Percentiles rank a stretch among this genome's conserved stretches.
Evolutionary conservation across 148 eudicot species (phyloP).

Genomic region (Limonium bicolor): DNA sequence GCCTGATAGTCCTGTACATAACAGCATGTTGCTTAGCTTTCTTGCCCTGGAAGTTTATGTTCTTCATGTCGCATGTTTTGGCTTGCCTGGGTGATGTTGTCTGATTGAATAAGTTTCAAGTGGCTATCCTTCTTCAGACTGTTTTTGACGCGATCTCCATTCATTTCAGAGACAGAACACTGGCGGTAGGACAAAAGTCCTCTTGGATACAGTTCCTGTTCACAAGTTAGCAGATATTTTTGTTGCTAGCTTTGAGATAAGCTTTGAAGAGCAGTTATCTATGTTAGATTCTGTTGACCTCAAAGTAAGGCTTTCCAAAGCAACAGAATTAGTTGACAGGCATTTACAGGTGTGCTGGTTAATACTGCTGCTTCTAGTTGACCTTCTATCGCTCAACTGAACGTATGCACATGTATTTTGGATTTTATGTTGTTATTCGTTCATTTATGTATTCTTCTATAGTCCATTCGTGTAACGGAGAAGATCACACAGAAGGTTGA

Average conservation of each 20-base stretch:
- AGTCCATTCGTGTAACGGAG: constrained; percentile 99
- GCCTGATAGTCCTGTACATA: not conserved
- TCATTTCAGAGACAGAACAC: constrained; percentile 79
- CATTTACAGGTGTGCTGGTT: constrained; percentile 91
- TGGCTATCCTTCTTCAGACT: constrained; percentile 1
- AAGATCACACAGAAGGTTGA: constrained; percentile 99
- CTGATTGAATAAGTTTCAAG: not conserved
- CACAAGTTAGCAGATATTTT: constrained; percentile 97
- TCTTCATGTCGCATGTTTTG: not conserved
- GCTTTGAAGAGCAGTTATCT: constrained; percentile 94
- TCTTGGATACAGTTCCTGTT: constrained; percentile 93
- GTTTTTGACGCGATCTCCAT: constrained; percentile 7
- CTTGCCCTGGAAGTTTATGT: not conserved
- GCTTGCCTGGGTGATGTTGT: not conserved
- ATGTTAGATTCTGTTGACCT: constrained; percentile 93
- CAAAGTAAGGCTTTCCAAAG: constrained; percentile 92
- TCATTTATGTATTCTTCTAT: constrained; percentile 7
- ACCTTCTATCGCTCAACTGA: too few relatives aligned
- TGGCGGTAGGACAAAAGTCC: constrained; percentile 92
- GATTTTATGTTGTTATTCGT: too few relatives aligned
- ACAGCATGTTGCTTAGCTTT: not conserved
- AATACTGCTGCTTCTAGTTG: not conserved
- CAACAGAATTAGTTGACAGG: constrained; percentile 92
- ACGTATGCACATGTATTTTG: too few relatives aligned
- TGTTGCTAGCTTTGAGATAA: constrained; percentile 99